phyloP scores from a whole-genome alignment of 2,329 filamentous ascomycete species.

The Bertia moriformis region DNA sequence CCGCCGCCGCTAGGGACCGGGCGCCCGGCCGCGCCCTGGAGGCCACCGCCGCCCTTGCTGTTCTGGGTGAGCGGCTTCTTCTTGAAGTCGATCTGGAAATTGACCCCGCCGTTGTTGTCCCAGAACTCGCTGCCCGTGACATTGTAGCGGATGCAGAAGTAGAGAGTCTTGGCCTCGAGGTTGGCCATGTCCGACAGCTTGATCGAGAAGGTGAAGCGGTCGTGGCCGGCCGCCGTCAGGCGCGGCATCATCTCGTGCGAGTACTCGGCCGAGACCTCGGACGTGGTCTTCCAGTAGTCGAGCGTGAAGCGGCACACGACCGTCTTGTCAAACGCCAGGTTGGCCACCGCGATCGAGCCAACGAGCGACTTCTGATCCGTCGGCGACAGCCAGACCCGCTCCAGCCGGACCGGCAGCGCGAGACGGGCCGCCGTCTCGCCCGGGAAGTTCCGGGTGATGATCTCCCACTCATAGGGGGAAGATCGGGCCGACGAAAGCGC shows the following conservation, averaged over 20 bases:
- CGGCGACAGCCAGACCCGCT: constrained; percentile 77
- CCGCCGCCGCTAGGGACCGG: constrained; percentile 8
- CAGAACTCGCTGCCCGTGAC: constrained; percentile 78
- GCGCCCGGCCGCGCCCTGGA: constrained; percentile 11
- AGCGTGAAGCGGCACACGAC: constrained; percentile 90
- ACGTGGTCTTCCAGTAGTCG: constrained; percentile 97
- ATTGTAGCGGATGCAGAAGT: constrained; percentile 78
- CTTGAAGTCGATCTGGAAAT: constrained; percentile 87
- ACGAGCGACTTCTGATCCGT: constrained; percentile 74
- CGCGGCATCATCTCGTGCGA: constrained; percentile 61
- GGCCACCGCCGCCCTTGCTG: constrained; percentile 12
- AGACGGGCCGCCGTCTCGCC: constrained; percentile 45
- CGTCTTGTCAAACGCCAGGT: constrained; percentile 75
- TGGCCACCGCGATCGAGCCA: constrained; percentile 71
- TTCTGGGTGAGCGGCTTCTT: constrained; percentile 58
- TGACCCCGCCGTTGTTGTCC: constrained; percentile 80
- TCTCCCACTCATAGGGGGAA: constrained; percentile 72
- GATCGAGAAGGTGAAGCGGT: constrained; percentile 89
- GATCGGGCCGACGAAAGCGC: too few species aligned
- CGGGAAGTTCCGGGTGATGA: constrained; percentile 73
- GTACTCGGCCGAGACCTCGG: constrained; percentile 82
- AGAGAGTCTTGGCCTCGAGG: constrained; percentile 80
- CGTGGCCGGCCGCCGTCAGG: constrained; percentile 52
- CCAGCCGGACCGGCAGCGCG: constrained; percentile 59
- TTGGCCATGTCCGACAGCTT: constrained; percentile 83